A percentile compares a stretch with the other conserved stretches of the same genome.
These are phyloP conservation scores for Raffaelea albimanens DNA, from an alignment of 2,329 filamentous ascomycete genomes.

Conservation along the genomic window DNA sequence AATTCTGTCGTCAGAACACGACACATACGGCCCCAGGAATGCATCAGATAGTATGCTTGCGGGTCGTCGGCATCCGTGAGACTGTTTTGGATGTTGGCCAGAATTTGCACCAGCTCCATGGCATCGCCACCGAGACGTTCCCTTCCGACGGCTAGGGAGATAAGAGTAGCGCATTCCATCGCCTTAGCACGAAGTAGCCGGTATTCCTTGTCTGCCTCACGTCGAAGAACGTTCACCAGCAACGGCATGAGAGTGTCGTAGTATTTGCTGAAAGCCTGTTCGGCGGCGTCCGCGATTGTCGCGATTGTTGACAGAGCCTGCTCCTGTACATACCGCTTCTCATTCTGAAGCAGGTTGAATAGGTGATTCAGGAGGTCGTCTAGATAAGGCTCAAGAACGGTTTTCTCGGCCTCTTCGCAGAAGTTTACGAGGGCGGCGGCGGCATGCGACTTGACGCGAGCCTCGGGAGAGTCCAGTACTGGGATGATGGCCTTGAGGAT, in stretches of 20 bases:
- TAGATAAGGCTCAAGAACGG: slow-evolving; percentile 83
- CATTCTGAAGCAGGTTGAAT: slow-evolving; percentile 78
- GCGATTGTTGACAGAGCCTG: slow-evolving; percentile 96
- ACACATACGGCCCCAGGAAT: slow-evolving; percentile 99
- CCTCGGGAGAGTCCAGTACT: slow-evolving; percentile 80
- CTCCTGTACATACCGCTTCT: slow-evolving; percentile 94
- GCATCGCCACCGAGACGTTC: slow-evolving; percentile 85
- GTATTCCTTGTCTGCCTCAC: slow-evolving; percentile 90
- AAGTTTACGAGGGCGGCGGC: slow-evolving; percentile 98
- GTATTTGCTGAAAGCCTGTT: slow-evolving; percentile 89
- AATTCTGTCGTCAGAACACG: slow-evolving; percentile 86
- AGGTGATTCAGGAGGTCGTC: slow-evolving; percentile 78
- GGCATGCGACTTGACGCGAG: slow-evolving; percentile 91
- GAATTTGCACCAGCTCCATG: slow-evolving; percentile 73
- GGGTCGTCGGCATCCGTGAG: slow-evolving; percentile 91
- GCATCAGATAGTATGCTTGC: slow-evolving; percentile 91
- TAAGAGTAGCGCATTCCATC: slow-evolving; percentile 97
- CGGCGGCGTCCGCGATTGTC: slow-evolving; percentile 96
- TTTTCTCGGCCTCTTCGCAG: slow-evolving; percentile 94
- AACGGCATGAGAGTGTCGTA: slow-evolving; percentile 95
- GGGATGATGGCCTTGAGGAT: slow-evolving; percentile 89
- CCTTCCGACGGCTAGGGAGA: slow-evolving; percentile 89
- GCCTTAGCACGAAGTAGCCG: slow-evolving; percentile 87
- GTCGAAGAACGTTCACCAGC: slow-evolving; percentile 77
- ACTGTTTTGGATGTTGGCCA: slow-evolving; percentile 76